Base-by-base conservation (phyloP, 2,329 filamentous ascomycete genomes). In the Aureobasidium zeae region DNA sequence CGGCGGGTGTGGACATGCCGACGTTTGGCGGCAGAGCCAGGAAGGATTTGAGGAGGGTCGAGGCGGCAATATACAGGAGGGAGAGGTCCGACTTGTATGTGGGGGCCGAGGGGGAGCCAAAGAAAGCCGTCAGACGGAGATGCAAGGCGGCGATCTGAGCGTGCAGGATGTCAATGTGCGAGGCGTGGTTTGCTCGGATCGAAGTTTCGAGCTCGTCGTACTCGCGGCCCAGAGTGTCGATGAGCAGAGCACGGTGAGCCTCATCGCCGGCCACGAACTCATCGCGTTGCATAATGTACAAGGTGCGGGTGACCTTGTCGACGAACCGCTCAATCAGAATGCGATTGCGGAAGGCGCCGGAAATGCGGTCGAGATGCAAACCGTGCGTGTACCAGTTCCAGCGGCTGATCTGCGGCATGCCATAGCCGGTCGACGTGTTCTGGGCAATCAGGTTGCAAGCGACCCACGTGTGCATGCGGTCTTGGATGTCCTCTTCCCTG, bases 371-470 rank as follows among this genome's bases (percentile, higher is more conserved):
- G 83, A 67, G 2, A 79, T 88, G 74, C 76, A 87, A 62, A 83
- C 84, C 62, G 83, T 88, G 35, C 81, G 70, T 39, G 78, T 86
- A 33, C 83, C 84, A 63, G 13, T 60, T 59, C 59, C 60, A 62
- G 17, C 61, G 39, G 10, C 56, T 53, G 4, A 63, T 53, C 4
- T 84, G 83, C 6, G 85, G 84, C 57, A 88, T 84, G 5, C 84
- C 84, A 54, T 87, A 86, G 15, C 84, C 84, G 3, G 85, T 89
- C n/a, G 83, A 83, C 31, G 88, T 77, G 45, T 75, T 74, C 53
- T 89, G 84, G 16, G 83, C 80, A 24, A 88, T 84, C 51, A 89
- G 83, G 57, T 91, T 91, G 66, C 83, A 86, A 3, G 86, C 81
- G 1, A 84, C 84, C 84, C 84, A 91, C 1, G 84, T 89, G 38